Evolutionary conservation across 2,329 filamentous ascomycete species (phyloP).

Genomic region (Colletotrichum graminicola): DNA sequence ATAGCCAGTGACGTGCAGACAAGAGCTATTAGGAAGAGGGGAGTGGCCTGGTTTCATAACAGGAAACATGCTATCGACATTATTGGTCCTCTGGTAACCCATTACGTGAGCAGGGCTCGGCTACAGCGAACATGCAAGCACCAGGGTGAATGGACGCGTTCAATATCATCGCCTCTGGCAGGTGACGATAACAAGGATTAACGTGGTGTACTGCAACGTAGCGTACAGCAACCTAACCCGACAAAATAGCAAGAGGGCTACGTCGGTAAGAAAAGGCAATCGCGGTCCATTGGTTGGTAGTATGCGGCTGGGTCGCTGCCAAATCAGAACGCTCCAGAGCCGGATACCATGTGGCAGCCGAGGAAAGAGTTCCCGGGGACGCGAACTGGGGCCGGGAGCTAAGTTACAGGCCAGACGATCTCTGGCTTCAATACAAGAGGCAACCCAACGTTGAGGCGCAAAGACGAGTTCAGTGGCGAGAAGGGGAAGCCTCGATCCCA

Average conservation of each 20-base stretch:
- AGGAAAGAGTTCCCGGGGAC: background rate
- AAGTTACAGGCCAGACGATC: background rate
- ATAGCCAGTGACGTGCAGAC: too few relatives aligned
- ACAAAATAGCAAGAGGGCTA: background rate
- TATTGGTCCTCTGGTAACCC: background rate
- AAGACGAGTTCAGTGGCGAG: background rate
- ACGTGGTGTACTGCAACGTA: too few relatives aligned
- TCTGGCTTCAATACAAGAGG: background rate
- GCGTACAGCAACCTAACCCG: background rate
- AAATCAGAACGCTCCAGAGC: background rate
- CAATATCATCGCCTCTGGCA: background rate
- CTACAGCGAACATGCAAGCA: background rate
- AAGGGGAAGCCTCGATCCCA: background rate
- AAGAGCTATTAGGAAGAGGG: background rate
- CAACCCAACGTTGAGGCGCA: background rate
- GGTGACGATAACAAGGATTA: background rate
- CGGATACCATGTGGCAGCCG: background rate
- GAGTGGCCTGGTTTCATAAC: background rate
- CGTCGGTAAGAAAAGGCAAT: background rate
- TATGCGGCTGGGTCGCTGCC: background rate
- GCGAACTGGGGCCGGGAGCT: background rate
- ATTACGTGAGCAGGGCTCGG: background rate
- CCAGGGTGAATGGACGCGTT: background rate
- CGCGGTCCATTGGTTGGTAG: background rate
- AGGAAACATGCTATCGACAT: background rate